Conservation (phyloP, 345 rosid genomes). For the Ceriops tagal region DNA sequence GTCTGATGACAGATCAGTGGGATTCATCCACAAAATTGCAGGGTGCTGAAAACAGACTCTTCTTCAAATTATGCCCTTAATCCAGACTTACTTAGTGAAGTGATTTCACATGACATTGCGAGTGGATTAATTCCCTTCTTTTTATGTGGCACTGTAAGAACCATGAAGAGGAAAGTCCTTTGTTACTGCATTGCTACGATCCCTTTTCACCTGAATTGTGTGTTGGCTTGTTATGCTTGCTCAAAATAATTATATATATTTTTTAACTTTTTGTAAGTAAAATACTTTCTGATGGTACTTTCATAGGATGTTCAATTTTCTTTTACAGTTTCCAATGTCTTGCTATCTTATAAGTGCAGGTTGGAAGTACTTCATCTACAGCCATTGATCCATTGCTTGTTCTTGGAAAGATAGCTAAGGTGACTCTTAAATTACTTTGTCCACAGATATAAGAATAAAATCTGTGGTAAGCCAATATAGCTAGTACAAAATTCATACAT, state of each 20-base stretch:
- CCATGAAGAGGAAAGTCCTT: background rate
- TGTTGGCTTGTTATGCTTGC: conserved; percentile 13
- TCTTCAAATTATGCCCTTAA: conserved; percentile 64
- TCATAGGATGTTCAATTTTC: background rate
- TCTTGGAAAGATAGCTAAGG: conserved; percentile 68
- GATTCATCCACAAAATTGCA: conserved; percentile 65
- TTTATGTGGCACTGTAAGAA: conserved; percentile 73
- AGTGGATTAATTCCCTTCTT: conserved; percentile 74
- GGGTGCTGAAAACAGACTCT: conserved; percentile 57
- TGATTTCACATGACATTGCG: conserved; percentile 64
- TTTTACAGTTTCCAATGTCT: background rate
- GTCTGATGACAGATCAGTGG: conserved; percentile 63
- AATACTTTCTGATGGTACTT: background rate
- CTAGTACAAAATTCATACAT: background rate
- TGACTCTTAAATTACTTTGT: conserved; percentile 17
- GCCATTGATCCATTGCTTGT: conserved; percentile 73
- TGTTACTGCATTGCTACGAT: background rate
- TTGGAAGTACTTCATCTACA: conserved; percentile 86
- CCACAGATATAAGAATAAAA: background rate
- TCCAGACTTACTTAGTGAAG: conserved; percentile 51
- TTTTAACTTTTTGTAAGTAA: background rate
- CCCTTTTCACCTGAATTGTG: background rate
- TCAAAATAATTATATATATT: background rate
- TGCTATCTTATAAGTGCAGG: conserved; percentile 35
- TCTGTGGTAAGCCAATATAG: background rate